These are phyloP conservation scores for Blastomyces emzantsi DNA, from an alignment of 2,329 filamentous ascomycete genomes.

Conservation along the genomic window DNA sequence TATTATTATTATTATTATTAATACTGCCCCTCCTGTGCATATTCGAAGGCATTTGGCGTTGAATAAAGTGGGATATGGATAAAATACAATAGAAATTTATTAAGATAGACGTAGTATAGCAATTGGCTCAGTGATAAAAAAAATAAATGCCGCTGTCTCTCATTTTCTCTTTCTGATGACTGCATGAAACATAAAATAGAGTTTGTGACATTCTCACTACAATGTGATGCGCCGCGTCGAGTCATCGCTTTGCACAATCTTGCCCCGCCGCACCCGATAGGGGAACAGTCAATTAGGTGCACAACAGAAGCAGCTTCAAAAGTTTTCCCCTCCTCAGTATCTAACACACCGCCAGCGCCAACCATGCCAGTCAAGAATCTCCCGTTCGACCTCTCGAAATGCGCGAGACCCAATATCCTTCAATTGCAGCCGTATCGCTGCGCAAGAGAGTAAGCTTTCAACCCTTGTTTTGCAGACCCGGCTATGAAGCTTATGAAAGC, in stretches of 20 bases:
- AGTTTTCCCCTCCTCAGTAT: constrained; percentile 10
- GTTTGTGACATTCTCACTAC: too few relatives aligned
- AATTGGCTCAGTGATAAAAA: background rate
- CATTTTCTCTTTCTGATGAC: background rate
- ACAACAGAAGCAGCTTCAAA: background rate
- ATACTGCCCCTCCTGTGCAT: background rate
- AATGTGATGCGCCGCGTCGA: background rate
- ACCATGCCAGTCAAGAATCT: constrained; percentile 36
- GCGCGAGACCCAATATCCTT: constrained; percentile 68
- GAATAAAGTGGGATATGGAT: constrained; percentile 2
- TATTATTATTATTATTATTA: constrained; percentile 3
- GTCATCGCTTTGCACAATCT: background rate
- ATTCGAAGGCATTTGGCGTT: constrained; percentile 3
- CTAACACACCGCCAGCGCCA: constrained; percentile 11
- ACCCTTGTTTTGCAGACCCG: constrained; percentile 7
- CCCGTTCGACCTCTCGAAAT: constrained; percentile 63
- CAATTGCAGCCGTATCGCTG: constrained; percentile 70
- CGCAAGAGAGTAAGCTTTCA: constrained; percentile 60
- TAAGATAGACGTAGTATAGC: background rate
- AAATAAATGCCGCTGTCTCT: background rate
- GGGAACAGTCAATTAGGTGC: background rate
- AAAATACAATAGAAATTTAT: constrained; percentile 3
- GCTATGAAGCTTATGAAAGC: constrained; percentile 1
- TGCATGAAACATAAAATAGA: background rate
- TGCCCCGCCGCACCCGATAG: background rate